A percentile compares a stretch with the other conserved stretches of the same genome.
phyloP scores from a whole-genome alignment of 2,329 filamentous ascomycete species.

The Samsoniella hepiali region DNA sequence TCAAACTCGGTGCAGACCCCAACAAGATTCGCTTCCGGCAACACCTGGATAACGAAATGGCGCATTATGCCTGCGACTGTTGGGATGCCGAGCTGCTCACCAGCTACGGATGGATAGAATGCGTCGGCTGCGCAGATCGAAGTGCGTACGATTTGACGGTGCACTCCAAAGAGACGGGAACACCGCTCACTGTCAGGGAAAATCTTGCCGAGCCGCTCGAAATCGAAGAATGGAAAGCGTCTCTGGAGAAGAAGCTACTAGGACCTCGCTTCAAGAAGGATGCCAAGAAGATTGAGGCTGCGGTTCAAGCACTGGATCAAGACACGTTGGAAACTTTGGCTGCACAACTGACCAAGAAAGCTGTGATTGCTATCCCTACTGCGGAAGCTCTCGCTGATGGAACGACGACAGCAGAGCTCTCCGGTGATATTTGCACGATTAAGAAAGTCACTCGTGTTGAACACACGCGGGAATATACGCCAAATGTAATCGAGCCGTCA shows the following conservation, averaged over 20 bases:
- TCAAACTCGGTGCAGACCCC: conserved; percentile 59
- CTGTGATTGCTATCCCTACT: conserved; percentile 17
- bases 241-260: conserved; percentile 66
- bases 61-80: conserved; percentile 68
- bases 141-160: conserved; percentile 65
- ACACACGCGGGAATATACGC: conserved; percentile 77
- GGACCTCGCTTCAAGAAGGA: conserved; percentile 67
- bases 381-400: conserved; percentile 20
- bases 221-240: conserved; percentile 61
- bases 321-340: conserved; percentile 57
- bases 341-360: conserved; percentile 19
- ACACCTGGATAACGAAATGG: conserved; percentile 70
- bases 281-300: conserved; percentile 59
- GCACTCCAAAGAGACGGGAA: conserved; percentile 62
- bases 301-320: conserved; percentile 59
- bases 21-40: conserved; percentile 66
- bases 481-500: conserved; percentile 89
- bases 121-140: conserved; percentile 65
- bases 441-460: conserved; percentile 54
- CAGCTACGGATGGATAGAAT: conserved; percentile 68
- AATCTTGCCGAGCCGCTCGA: conserved; percentile 56
- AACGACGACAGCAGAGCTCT: conserved; percentile 10
- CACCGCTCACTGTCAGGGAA: conserved; percentile 59
- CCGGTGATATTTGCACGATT: conserved; percentile 21
- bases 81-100: conserved; percentile 68